phyloP scores from a whole-genome alignment of 768 basidiomycete genomes.

The Crassisporium funariophilum region DNA sequence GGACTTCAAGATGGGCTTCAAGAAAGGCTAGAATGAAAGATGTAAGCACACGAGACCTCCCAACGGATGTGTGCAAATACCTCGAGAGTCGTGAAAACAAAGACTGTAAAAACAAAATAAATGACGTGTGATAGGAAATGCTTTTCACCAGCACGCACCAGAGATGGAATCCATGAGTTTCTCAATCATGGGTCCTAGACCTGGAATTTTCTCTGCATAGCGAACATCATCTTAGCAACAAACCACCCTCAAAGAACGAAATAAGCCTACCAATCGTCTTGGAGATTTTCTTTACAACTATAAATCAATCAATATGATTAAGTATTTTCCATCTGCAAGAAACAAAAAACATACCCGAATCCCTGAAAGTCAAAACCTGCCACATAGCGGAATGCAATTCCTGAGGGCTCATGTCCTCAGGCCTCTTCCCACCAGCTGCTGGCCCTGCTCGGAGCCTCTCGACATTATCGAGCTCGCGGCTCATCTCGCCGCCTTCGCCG shows the following conservation, averaged over 20 bases:
- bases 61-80: slow-evolving; percentile 36
- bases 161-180: slow-evolving; percentile 77
- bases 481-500: slow-evolving; percentile 58
- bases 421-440: slow-evolving; percentile 63
- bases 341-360: slow-evolving; percentile 52
- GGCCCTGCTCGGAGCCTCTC: slow-evolving; percentile 66
- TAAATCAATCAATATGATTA: neutral
- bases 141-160: slow-evolving; percentile 36
- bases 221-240: neutral
- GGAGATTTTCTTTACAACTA: slow-evolving; percentile 78
- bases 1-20: slow-evolving; percentile 76
- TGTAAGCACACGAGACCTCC: neutral
- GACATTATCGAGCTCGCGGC: slow-evolving; percentile 75
- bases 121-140: neutral
- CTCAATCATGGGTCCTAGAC: slow-evolving; percentile 71
- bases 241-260: neutral
- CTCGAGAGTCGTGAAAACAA: slow-evolving; percentile 85
- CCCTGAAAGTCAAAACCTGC: slow-evolving; percentile 85
- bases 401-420: slow-evolving; percentile 86
- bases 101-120: slow-evolving; percentile 44
- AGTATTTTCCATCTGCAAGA: neutral
- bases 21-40: slow-evolving; percentile 55
- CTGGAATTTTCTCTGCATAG: slow-evolving; percentile 76
- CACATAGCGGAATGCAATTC: slow-evolving; percentile 83
- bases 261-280: slow-evolving; percentile 59